These are phyloP conservation scores for Venturia asperata DNA, from an alignment of 2,329 filamentous ascomycete species.

Conservation along the genomic window DNA sequence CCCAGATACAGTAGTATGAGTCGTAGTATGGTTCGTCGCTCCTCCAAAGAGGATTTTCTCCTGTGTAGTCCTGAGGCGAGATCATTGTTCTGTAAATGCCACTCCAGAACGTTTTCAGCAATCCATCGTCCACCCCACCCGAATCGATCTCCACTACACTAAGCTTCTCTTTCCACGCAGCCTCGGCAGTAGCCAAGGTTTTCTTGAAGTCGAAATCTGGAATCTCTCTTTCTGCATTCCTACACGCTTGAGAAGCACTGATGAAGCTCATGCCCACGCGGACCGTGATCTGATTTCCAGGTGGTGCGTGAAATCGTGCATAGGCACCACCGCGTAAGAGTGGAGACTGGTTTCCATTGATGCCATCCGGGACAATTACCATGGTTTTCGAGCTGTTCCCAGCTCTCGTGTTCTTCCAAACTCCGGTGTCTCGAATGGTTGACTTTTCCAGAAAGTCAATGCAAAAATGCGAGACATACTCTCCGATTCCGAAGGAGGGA, in stretches of 20 bases:
- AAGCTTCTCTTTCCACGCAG: constrained; percentile 37
- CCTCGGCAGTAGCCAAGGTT: constrained; percentile 38
- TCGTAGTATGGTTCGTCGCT: constrained; percentile 40
- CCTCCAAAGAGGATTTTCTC: constrained; percentile 42
- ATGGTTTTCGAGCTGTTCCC: neutral
- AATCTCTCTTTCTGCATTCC: constrained; percentile 63
- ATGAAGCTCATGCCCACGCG: constrained; percentile 66
- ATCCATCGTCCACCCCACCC: constrained; percentile 28
- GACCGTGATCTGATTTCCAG: constrained; percentile 4
- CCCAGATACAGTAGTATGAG: constrained; percentile 55
- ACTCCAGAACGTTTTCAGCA: constrained; percentile 40
- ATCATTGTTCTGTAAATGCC: constrained; percentile 40
- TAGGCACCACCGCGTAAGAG: constrained; percentile 37
- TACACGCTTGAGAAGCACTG: constrained; percentile 57
- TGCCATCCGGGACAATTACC: constrained; percentile 1
- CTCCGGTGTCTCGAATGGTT: constrained; percentile 48
- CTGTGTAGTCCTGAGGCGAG: constrained; percentile 42
- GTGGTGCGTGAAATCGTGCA: constrained; percentile 29
- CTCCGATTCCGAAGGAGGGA: constrained; percentile 55
- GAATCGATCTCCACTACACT: constrained; percentile 33
- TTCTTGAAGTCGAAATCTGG: constrained; percentile 57
- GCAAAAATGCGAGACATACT: constrained; percentile 54
- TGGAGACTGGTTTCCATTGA: constrained; percentile 25
- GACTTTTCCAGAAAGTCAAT: constrained; percentile 50
- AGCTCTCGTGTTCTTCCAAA: constrained; percentile 47